Evolutionary conservation across 148 eudicot genomes (phyloP).

Genomic region (Amaranthus palmeri): DNA sequence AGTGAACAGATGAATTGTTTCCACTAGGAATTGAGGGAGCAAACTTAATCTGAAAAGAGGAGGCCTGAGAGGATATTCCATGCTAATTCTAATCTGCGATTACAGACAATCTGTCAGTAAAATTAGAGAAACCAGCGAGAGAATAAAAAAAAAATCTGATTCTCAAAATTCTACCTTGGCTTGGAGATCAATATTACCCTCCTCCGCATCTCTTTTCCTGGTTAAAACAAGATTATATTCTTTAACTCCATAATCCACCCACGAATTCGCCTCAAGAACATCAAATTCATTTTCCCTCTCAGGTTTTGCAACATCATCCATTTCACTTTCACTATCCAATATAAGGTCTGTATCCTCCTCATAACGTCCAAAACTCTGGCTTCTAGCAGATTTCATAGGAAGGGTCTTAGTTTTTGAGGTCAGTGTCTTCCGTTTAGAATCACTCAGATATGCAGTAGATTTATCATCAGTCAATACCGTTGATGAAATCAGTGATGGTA

Average conservation of each 20-base stretch:
- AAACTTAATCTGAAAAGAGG: constrained; percentile 57
- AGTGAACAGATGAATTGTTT: constrained; percentile 28
- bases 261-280: constrained; percentile 35
- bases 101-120: constrained; percentile 23
- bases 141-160: constrained; percentile 6
- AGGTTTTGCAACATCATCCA: constrained; percentile 47
- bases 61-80: constrained; percentile 93
- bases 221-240: constrained; percentile 52
- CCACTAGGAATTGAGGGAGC: constrained; percentile 33
- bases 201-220: constrained; percentile 36
- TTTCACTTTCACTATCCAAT: constrained; percentile 69
- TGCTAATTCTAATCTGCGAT: constrained; percentile 67
- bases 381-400: constrained; percentile 45
- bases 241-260: constrained; percentile 55
- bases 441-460: constrained; percentile 24
- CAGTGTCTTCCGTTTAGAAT: constrained; percentile 43
- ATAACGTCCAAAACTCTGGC: constrained; percentile 55
- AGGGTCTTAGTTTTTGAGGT: constrained; percentile 51
- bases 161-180: constrained; percentile 52
- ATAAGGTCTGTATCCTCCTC: constrained; percentile 63
- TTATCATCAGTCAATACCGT: constrained; percentile 30
- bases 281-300: constrained; percentile 39
- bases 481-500: constrained; percentile 51
- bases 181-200: constrained; percentile 52
- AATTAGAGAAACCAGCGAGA: background rate